Base-by-base conservation (phyloP, 2,329 filamentous ascomycete genomes). In the Alternaria angustiovoidea region DNA sequence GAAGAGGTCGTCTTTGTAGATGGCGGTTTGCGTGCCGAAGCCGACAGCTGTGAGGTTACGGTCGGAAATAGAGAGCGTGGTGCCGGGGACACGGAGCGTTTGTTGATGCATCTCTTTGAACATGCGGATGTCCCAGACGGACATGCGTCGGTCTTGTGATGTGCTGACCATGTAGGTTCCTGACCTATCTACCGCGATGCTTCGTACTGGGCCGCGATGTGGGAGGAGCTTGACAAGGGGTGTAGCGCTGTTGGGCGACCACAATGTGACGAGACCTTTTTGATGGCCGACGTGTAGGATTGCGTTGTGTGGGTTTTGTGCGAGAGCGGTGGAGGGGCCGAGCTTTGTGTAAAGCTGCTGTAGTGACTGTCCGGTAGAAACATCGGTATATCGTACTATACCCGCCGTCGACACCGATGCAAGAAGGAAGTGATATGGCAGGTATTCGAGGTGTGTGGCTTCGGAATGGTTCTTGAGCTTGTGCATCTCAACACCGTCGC, bases 141-240 rank as follows among this genome's bases (percentile, higher is more conserved):
- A 89, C 91, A 97, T 96, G 75, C 91, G 92, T 67, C 89, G 85
- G 76, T 97, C 94, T 75, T 96, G 93, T 1, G 94, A 94, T 0
- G 92, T 90, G 4, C 93, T 93, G 11, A 97, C 93, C 94, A 98
- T 97, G 81, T 97, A 99, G 58, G 91, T 88, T 22, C 95, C 95
- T 76, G 94, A 91, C 61, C 94, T 87, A 75, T 99, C 94, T 42
- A 98, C 85, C 2, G 92, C 92, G 49, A 97, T 78, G 11, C 91
- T 89, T 56, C 94, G 88, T 4, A 99, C 93, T 0, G 95, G 95
- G 5, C 95, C 95, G 58, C 88, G 87, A 80, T 99, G 94, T 14
- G 93, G 92, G 38, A 97, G 86, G 38, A 98, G 86, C 79, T 97
- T 98, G 51, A 97, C 94, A 7, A 97, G 85, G 0, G 95, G 91